Evolutionary conservation across 148 eudicot species (phyloP), one percentile per base, ranked within the genome.

Genomic region (Gaultheria prostrata): DNA sequence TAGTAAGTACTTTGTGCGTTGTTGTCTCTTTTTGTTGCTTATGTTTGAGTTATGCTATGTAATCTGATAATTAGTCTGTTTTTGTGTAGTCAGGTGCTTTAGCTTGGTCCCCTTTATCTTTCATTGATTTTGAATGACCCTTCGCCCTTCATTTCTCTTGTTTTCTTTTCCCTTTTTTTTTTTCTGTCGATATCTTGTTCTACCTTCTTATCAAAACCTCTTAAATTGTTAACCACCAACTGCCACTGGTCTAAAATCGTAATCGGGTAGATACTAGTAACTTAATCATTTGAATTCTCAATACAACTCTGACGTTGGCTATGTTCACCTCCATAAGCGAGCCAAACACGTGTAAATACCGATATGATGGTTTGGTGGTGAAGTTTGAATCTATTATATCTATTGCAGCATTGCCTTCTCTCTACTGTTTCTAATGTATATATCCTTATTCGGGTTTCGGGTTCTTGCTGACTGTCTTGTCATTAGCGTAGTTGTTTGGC

Each of bases 1-100:
- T 32, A 83, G 94, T 91, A 84, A 88, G 93, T 88, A 75, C 48
- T 46, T 61, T 43, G 2, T 51, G 1, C 17, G 77, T 24, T 9
- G 28, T 39, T 69, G 13, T 46, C 35, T 80, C n/a, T 69, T 39
- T n/a, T 6, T 56, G 35, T 67, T 63, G 11, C 75, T 74, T 5
- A 33, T 57, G 48, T n/a, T 45, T 21, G 32, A 61, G 63, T 77
- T 51, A 50, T 76, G 46, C 28, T 26, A 5, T 49, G 30, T 2
- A 61, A 61, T 61, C 69, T 61, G 28, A 61, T 3, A 2, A n/a
- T 61, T 61, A 3, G n/a, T 24, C 69, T 24, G 30, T 24, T 61
- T 61, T 24, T 61, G 69, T 61, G 28, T 61, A 61, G 1, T 61
- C 30, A 61, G 24, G 69, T 61, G 32, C 69, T 61, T 61, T 61